Conservation (phyloP, 1,284 basidiomycete genomes). For the Leccinum angustisporum region DNA sequence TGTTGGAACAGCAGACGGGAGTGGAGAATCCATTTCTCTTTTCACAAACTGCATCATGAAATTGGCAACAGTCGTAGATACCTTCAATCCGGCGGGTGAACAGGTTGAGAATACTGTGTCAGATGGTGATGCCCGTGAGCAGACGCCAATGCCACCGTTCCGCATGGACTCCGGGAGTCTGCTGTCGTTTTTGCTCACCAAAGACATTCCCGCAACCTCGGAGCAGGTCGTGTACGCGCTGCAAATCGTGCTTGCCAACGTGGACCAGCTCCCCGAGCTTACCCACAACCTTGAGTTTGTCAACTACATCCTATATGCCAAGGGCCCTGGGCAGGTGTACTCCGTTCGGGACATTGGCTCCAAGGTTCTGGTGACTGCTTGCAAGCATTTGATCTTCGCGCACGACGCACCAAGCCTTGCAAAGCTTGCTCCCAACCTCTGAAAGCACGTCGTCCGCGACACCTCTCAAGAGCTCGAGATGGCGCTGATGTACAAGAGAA, state of each 20-base stretch:
- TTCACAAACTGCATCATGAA: constrained; percentile 5
- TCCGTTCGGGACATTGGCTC: constrained; percentile 2
- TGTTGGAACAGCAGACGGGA: neutral
- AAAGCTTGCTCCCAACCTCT: constrained; percentile 24
- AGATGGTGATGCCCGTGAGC: neutral
- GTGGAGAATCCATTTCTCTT: neutral
- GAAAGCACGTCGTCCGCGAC: constrained; percentile 40
- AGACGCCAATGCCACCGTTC: neutral
- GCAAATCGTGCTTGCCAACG: constrained; percentile 4
- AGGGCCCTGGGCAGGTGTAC: constrained; percentile 2
- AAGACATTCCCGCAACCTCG: neutral
- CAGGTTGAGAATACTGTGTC: neutral
- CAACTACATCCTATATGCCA: constrained; percentile 9
- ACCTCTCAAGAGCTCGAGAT: constrained; percentile 48
- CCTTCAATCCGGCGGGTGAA: neutral
- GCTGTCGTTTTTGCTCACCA: constrained; percentile 7
- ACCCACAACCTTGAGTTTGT: constrained; percentile 5
- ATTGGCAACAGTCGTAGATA: constrained; percentile 2
- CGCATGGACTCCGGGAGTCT: constrained; percentile 5
- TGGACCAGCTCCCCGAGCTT: constrained; percentile 2
- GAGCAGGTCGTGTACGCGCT: constrained; percentile 5
- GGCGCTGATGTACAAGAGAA: constrained; percentile 50
- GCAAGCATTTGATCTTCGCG: neutral
- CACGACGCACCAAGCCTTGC: neutral
- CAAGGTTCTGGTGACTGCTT: constrained; percentile 2